phyloP scores from a whole-genome alignment of 2,329 filamentous ascomycete genomes.

The Cryphonectria carpinicola region DNA sequence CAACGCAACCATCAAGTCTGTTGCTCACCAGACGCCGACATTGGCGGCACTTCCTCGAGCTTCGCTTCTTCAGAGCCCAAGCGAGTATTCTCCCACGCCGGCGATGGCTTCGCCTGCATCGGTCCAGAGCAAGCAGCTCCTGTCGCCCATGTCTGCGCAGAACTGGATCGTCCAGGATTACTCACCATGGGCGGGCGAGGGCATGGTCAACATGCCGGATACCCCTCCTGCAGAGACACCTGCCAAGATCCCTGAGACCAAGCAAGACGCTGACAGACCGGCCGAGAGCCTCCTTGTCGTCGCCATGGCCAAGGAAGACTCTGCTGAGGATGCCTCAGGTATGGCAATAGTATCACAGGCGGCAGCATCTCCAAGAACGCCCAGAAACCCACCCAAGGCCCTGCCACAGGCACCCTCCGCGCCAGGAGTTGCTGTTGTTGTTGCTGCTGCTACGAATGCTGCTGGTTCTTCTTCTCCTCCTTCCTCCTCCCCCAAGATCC shows the following conservation, averaged over 20 bases:
- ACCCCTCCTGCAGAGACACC: not conserved
- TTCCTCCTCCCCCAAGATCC: not conserved
- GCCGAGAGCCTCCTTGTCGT: not conserved
- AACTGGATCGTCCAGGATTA: not conserved
- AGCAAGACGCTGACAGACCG: not conserved
- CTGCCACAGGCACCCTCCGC: not conserved
- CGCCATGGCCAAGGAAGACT: not conserved
- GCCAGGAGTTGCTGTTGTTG: not conserved
- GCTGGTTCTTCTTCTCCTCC: not conserved
- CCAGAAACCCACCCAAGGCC: not conserved
- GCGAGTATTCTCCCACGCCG: not conserved
- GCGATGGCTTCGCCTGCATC: not conserved
- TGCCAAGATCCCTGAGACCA: not conserved
- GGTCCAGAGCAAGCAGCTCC: not conserved
- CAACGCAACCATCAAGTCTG: not conserved
- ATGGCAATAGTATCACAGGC: not conserved
- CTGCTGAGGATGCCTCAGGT: conserved; percentile 5
- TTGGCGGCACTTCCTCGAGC: not conserved
- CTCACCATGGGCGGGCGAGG: not conserved
- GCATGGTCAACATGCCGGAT: not conserved
- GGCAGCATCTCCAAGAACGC: not conserved
- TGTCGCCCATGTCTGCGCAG: conserved; percentile 10
- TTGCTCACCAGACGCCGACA: not conserved
- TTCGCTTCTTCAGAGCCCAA: conserved; percentile 2
- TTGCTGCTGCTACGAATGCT: not conserved